phyloP scores from a whole-genome alignment of 2,329 filamentous ascomycete genomes.

The Colletotrichum tropicale region DNA sequence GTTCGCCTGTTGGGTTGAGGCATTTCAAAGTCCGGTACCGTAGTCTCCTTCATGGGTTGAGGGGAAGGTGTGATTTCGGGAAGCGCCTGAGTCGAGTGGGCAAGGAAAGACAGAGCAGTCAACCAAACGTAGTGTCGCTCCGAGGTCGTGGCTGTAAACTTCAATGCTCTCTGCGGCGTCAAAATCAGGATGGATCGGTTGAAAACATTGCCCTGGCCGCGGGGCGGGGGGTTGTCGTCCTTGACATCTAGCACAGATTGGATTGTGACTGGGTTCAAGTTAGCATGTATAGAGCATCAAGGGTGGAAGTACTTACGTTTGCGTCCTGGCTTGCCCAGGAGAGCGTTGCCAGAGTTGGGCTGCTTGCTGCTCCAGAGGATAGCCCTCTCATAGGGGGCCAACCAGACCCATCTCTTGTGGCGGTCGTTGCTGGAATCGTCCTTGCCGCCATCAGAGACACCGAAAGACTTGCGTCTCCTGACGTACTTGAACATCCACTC shows the following conservation, averaged over 20 bases:
- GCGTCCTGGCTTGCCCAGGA: conserved; percentile 92
- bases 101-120: conserved; percentile 91
- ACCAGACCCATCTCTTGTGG: conserved; percentile 98
- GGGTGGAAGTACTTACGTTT: conserved; percentile 72
- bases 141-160: conserved; percentile 84
- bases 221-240: conserved; percentile 87
- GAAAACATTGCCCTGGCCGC: conserved; percentile 70
- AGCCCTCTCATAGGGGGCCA: conserved; percentile 93
- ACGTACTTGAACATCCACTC: conserved; percentile 97
- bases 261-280: conserved; percentile 72
- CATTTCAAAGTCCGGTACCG: conserved; percentile 56
- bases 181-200: conserved; percentile 94
- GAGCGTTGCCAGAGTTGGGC: conserved; percentile 81
- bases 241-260: conserved; percentile 98
- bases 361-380: conserved; percentile 99
- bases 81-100: conserved; percentile 82
- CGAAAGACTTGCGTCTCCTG: conserved; percentile 87
- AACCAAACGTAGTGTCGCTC: conserved; percentile 96
- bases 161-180: conserved; percentile 90
- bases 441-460: conserved; percentile 70
- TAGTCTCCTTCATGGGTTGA: conserved; percentile 50
- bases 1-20: conserved; percentile 53
- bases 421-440: conserved; percentile 78
- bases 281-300: conserved; percentile 27
- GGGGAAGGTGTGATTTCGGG: conserved; percentile 71